phyloP scores from a whole-genome alignment of 208 protist species.

The Trypanosoma melophagium region DNA sequence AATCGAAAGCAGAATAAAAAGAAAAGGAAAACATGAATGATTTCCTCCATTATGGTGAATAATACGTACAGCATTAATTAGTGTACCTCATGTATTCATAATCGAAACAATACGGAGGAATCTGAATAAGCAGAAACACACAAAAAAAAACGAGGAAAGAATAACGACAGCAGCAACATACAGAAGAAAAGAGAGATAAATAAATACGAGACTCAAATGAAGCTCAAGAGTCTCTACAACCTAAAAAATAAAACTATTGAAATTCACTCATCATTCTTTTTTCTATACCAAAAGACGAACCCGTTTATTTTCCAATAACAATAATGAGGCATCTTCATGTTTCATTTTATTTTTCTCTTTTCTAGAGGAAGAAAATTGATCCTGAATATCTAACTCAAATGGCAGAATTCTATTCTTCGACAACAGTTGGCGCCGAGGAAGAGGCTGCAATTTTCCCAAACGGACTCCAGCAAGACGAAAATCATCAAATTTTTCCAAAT shows the following conservation, averaged over 20 bases:
- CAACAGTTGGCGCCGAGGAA: neutral
- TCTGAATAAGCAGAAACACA: neutral
- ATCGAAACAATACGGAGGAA: too few species aligned
- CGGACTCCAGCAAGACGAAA: slow-evolving; percentile 77
- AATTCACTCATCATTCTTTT: too few species aligned
- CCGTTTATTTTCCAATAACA: too few species aligned
- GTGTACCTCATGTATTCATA: too few species aligned
- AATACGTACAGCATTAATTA: too few species aligned
- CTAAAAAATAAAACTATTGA: neutral
- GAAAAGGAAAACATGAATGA: too few species aligned
- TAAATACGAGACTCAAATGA: neutral
- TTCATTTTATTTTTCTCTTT: too few species aligned
- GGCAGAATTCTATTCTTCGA: neutral
- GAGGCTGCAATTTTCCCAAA: slow-evolving; percentile 49
- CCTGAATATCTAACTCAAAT: neutral
- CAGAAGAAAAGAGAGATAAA: neutral
- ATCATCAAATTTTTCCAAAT: slow-evolving; percentile 57
- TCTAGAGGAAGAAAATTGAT: too few species aligned
- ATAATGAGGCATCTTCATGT: too few species aligned
- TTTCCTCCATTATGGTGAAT: too few species aligned
- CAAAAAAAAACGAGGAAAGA: slow-evolving; percentile 2
- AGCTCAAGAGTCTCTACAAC: neutral
- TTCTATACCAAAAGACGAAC: too few species aligned
- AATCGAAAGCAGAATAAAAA: too few species aligned
- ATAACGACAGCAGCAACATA: neutral